Evolutionary conservation across 2,329 filamentous ascomycete genomes (phyloP), one percentile per base, ranked within the genome.

Genomic region (Exophiala mesophila): DNA sequence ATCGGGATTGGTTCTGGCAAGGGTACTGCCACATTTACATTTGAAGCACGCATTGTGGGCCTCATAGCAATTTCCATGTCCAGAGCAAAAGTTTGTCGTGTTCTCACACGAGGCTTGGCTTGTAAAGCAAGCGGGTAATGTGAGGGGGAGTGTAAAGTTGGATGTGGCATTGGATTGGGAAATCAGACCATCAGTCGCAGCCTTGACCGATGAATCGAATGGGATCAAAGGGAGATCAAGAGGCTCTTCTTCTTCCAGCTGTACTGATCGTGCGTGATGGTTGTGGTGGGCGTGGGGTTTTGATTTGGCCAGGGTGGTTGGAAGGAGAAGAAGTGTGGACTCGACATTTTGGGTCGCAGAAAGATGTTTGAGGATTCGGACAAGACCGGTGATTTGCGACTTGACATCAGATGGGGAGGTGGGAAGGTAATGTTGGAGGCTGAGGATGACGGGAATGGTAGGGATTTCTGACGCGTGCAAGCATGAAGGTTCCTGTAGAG

Each of bases 81-180:
- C 80, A 10, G 84, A 87, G 74, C 92, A 98, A 60, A 79, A 80
- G 56, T 79, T 76, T 2, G 92, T 98, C 29, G 69, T 71, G 44
- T 73, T 72, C 36, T 75, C 67, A 67, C 90, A 97, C 44, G 75
- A 70, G 29, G 81, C 78, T 55, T 80, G 67, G 2, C 81, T 82
- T 39, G 71, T 62, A 71, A 94, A 90, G 74, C 90, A 97, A 33
- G 78, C 66, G 5, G 85, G 83, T 34, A 89, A 72, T 17, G 64
- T 59, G 18, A 70, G 65, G 5, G 71, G 52, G 26, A 64, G 56
- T 47, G 64, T 58, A 30, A 63, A 56, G 50, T 64, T 58, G 13
- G 50, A 55, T 12, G 52, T 53, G 21, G 59, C 54, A 29, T 60
- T 58, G 37, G 65, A 58, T 50, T 57, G 63, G 38, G 56, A 44